Evolutionary conservation across 2,329 filamentous ascomycete genomes (phyloP).

Genomic region (Diaporthe sp.): DNA sequence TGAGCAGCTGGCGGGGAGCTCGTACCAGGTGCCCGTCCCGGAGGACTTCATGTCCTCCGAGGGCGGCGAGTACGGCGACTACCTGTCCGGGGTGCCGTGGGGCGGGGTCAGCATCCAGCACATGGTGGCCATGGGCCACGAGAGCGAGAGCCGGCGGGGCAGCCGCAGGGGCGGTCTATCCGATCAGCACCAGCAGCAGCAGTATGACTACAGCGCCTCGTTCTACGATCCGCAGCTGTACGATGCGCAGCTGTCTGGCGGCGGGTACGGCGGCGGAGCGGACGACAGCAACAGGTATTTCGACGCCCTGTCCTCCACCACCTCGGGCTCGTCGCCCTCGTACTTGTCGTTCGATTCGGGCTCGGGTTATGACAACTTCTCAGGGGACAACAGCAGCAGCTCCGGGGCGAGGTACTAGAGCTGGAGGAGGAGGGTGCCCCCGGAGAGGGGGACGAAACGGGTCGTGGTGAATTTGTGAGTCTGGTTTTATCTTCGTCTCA

Average conservation of each 20-base stretch:
- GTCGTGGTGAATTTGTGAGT: constrained; percentile 28
- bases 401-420: constrained; percentile 38
- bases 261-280: constrained; percentile 25
- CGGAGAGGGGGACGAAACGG: constrained; percentile 12
- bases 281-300: constrained; percentile 38
- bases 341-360: constrained; percentile 37
- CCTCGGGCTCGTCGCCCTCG: constrained; percentile 35
- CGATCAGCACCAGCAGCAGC: constrained; percentile 35
- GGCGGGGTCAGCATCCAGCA: constrained; percentile 74
- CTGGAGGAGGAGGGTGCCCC: constrained; percentile 1
- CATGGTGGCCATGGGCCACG: constrained; percentile 64
- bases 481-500: neutral
- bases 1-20: constrained; percentile 71
- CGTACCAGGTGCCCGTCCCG: constrained; percentile 72
- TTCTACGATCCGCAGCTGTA: constrained; percentile 31
- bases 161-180: constrained; percentile 47
- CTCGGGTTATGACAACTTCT: constrained; percentile 36
- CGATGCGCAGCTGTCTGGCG: constrained; percentile 8
- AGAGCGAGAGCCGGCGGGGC: constrained; percentile 59
- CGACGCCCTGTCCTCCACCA: constrained; percentile 36
- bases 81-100: constrained; percentile 78
- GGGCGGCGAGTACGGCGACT: constrained; percentile 55
- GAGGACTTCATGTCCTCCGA: constrained; percentile 59
- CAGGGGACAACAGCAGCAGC: constrained; percentile 37
- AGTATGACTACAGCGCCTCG: constrained; percentile 17